Evolutionary conservation across 2,329 filamentous ascomycete species (phyloP).

Genomic region (Fusarium concolor): DNA sequence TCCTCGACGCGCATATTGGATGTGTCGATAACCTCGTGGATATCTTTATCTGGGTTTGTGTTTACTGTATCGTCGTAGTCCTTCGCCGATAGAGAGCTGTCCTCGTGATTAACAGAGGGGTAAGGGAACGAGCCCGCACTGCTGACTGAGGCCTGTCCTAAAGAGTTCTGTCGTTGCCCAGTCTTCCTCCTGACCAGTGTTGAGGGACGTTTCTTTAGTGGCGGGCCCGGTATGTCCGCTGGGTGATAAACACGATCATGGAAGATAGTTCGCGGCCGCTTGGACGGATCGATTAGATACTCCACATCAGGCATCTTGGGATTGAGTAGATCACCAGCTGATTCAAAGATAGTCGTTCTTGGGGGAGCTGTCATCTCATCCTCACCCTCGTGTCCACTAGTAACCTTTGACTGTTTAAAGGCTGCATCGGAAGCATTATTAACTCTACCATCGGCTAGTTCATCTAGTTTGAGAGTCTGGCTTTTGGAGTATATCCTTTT

Average conservation of each 20-base stretch:
- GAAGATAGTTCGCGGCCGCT: constrained; percentile 89
- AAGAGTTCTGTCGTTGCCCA: constrained; percentile 41
- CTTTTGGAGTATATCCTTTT: constrained; percentile 80
- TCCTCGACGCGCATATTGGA: constrained; percentile 92
- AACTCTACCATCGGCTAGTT: constrained; percentile 9
- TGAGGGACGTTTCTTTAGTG: constrained; percentile 66
- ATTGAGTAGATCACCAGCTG: constrained; percentile 90
- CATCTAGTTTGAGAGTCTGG: constrained; percentile 70
- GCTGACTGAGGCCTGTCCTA: constrained; percentile 41
- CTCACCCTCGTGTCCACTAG: constrained; percentile 62
- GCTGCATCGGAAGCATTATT: constrained; percentile 8
- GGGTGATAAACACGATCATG: constrained; percentile 97
- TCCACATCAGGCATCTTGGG: constrained; percentile 85
- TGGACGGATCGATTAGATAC: constrained; percentile 85
- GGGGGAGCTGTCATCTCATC: constrained; percentile 77
- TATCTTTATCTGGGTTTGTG: constrained; percentile 58
- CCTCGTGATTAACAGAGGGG: constrained; percentile 54
- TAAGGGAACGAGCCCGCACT: constrained; percentile 52
- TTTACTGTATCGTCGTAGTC: constrained; percentile 66
- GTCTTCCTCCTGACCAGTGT: constrained; percentile 51
- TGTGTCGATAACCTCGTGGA: constrained; percentile 61
- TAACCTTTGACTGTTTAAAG: constrained; percentile 54
- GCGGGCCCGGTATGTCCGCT: constrained; percentile 87
- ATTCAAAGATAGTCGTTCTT: constrained; percentile 93
- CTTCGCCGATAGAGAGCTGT: constrained; percentile 57